phyloP scores from a whole-genome alignment of 2,329 filamentous ascomycete species.

The Cordyceps fumosorosea region DNA sequence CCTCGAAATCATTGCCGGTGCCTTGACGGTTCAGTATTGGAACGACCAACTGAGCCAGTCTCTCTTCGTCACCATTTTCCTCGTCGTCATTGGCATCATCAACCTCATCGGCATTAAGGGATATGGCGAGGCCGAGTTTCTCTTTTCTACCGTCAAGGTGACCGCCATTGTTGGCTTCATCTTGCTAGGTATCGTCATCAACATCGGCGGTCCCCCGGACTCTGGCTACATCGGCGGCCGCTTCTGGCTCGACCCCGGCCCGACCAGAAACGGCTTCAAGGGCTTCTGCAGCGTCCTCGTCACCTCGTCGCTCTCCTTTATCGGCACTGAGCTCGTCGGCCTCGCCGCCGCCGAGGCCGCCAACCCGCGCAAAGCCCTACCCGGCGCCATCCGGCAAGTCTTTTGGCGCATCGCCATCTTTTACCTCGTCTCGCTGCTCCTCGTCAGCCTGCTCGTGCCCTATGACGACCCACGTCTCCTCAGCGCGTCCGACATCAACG shows the following conservation, averaged over 20 bases:
- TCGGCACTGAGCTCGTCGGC: conserved; percentile 47
- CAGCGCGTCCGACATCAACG: conserved; percentile 30
- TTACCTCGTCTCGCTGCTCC: conserved; percentile 38
- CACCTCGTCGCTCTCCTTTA: conserved; percentile 47
- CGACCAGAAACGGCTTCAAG: conserved; percentile 39
- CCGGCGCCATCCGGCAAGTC: conserved; percentile 41
- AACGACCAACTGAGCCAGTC: conserved; percentile 52
- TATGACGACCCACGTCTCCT: conserved; percentile 33
- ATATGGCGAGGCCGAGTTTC: conserved; percentile 23
- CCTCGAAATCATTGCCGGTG: conserved; percentile 72
- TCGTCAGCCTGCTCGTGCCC: conserved; percentile 39
- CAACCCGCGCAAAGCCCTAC: conserved; percentile 43
- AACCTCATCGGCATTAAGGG: conserved; percentile 22
- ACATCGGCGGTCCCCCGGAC: conserved; percentile 32
- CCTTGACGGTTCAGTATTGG: conserved; percentile 75
- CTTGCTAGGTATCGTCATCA: conserved; percentile 24
- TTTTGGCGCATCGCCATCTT: conserved; percentile 46
- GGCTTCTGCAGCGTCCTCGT: conserved; percentile 48
- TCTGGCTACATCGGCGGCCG: conserved; percentile 21
- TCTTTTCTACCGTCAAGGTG: conserved; percentile 20
- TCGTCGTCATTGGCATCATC: conserved; percentile 37
- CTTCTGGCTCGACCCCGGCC: conserved; percentile 37
- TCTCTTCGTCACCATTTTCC: conserved; percentile 75
- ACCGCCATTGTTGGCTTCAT: conserved; percentile 22
- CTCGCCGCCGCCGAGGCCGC: conserved; percentile 46